Percentiles rank a stretch among this genome's conserved stretches.
Evolutionary conservation across 148 eudicot genomes (phyloP).

Genomic region (Rhododendron kiyosumense): DNA sequence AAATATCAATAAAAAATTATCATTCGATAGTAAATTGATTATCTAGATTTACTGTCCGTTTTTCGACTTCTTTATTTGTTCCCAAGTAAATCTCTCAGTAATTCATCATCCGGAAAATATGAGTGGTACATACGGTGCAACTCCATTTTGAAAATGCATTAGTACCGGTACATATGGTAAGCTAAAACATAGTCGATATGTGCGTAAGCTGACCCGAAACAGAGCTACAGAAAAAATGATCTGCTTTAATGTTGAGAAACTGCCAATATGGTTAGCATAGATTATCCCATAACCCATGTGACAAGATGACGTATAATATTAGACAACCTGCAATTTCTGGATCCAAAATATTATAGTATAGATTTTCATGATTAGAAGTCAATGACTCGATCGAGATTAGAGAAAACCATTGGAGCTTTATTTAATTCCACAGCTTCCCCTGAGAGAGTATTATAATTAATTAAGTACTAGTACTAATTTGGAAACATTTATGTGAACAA

Average conservation of each 20-base stretch:
- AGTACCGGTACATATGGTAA: neutral
- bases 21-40: neutral
- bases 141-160: neutral
- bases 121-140: no score
- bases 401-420: neutral
- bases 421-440: neutral
- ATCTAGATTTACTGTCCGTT: neutral
- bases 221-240: neutral
- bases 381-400: neutral
- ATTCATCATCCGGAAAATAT: neutral
- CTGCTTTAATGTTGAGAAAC: neutral
- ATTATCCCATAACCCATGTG: neutral
- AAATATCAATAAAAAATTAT: neutral
- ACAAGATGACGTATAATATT: neutral
- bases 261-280: neutral
- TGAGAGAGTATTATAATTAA: neutral
- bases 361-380: neutral
- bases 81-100: neutral
- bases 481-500: conserved; percentile 4
- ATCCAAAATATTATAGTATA: no score
- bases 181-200: neutral
- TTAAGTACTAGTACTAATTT: neutral
- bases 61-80: neutral
- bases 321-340: neutral
- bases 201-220: neutral